phyloP scores from a whole-genome alignment of 1,139 yeast genomes.

The Blastobotrys ciferrii region DNA sequence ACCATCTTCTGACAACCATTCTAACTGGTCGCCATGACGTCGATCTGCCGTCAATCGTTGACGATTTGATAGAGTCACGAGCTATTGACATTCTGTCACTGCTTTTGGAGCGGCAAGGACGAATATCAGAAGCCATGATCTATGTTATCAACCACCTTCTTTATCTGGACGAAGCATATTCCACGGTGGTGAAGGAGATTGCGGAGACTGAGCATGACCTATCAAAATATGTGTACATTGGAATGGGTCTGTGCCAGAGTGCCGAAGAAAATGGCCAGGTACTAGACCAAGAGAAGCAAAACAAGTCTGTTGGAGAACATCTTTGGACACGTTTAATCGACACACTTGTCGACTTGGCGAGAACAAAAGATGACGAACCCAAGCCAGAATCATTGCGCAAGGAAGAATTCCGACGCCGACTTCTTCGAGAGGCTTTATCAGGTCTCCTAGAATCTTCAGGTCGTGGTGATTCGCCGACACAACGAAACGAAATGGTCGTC shows the following conservation, averaged over 20 bases:
- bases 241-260: slow-evolving; percentile 29
- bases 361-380: slow-evolving; percentile 12
- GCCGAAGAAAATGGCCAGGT: slow-evolving; percentile 18
- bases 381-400: slow-evolving; percentile 5
- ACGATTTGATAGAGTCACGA: slow-evolving; percentile 29
- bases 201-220: slow-evolving; percentile 18
- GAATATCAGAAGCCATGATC: slow-evolving; percentile 36
- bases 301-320: slow-evolving; percentile 21
- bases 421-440: slow-evolving; percentile 27
- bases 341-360: slow-evolving; percentile 29
- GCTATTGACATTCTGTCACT: slow-evolving; percentile 34
- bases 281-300: slow-evolving; percentile 11
- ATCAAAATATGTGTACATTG: slow-evolving; percentile 28
- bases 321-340: slow-evolving; percentile 35
- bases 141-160: slow-evolving; percentile 32
- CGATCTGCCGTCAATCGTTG: slow-evolving; percentile 34
- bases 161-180: slow-evolving; percentile 23
- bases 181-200: background rate
- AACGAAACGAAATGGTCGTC: slow-evolving; percentile 27
- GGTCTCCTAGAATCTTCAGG: slow-evolving; percentile 28
- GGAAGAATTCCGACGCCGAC: slow-evolving; percentile 21
- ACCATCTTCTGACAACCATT: slow-evolving; percentile 23
- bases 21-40: slow-evolving; percentile 31
- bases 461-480: slow-evolving; percentile 6
- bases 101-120: slow-evolving; percentile 29